A percentile compares a stretch with the other conserved stretches of the same genome.
Conservation (phyloP, 192 early-diverging fungal species). For the Phycomyces blakesleeanus region DNA sequence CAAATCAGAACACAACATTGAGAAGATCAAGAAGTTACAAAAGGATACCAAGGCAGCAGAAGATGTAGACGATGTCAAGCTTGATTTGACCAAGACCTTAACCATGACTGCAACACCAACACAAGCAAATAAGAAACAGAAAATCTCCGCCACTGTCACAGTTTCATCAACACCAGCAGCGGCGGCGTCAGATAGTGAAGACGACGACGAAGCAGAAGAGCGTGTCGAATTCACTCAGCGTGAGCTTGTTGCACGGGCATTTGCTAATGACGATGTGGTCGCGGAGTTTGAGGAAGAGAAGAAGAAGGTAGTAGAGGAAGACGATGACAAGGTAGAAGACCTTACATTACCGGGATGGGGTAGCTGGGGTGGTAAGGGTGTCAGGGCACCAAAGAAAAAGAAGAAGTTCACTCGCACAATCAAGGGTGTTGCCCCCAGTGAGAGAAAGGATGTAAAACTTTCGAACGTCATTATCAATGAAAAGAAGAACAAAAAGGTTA, state of each 20-base stretch:
- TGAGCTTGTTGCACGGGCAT: constrained; percentile 88
- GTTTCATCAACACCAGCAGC: constrained; percentile 12
- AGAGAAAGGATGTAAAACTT: constrained; percentile 69
- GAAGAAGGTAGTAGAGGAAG: constrained; percentile 59
- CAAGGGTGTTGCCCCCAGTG: constrained; percentile 57
- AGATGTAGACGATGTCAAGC: constrained; percentile 55
- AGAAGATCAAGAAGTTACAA: constrained; percentile 63
- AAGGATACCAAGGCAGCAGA: constrained; percentile 27
- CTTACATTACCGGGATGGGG: constrained; percentile 95
- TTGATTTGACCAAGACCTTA: constrained; percentile 61
- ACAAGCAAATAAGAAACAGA: constrained; percentile 19
- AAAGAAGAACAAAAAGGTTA: constrained; percentile 74
- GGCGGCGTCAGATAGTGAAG: constrained; percentile 30
- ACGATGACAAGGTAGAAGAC: constrained; percentile 76
- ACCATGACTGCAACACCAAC: not conserved
- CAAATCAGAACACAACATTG: constrained; percentile 61
- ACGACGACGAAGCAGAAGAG: constrained; percentile 33
- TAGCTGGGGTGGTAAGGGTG: constrained; percentile 68
- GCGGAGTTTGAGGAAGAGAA: constrained; percentile 92
- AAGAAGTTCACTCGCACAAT: constrained; percentile 35
- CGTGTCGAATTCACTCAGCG: constrained; percentile 63
- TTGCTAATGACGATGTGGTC: constrained; percentile 90
- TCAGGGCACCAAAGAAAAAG: constrained; percentile 45
- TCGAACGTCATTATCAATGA: constrained; percentile 94
- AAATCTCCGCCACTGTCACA: not conserved